These are phyloP conservation scores for Sarocladiaceae sp. DNA, from an alignment of 2,329 filamentous ascomycete genomes.

Conservation along the genomic window DNA sequence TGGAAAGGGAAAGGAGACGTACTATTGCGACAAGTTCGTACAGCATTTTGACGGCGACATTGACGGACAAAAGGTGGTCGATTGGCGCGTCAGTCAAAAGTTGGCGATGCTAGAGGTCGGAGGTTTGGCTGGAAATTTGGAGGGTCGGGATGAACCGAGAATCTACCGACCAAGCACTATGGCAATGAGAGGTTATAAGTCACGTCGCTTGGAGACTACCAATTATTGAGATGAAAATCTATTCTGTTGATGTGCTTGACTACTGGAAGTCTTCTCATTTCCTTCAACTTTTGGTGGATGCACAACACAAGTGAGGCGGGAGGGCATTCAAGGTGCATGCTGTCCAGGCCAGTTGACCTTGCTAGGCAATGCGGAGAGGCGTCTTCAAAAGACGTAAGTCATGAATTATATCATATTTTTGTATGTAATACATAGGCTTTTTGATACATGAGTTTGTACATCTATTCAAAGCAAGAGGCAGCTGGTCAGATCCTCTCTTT, in stretches of 20 bases:
- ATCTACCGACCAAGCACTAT: background rate
- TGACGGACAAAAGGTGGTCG: background rate
- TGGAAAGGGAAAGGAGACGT: conserved; percentile 27
- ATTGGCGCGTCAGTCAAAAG: background rate
- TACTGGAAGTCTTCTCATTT: too few relatives aligned
- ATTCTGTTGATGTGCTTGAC: too few relatives aligned
- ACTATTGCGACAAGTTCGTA: conserved; percentile 98
- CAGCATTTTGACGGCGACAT: conserved; percentile 60
- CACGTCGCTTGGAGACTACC: too few relatives aligned
- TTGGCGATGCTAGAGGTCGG: background rate
- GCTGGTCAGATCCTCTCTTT: conserved; percentile 37
- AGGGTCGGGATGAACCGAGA: background rate
- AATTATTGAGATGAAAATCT: too few relatives aligned
- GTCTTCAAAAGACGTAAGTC: background rate
- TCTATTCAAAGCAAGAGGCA: too few relatives aligned
- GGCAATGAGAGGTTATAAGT: background rate
- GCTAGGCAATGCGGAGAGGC: background rate
- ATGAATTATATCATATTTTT: background rate
- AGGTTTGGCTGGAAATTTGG: conserved; percentile 11
- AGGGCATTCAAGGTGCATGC: too few relatives aligned
- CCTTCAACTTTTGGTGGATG: too few relatives aligned
- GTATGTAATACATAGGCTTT: too few relatives aligned
- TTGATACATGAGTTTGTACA: too few relatives aligned
- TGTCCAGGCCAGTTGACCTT: too few relatives aligned
- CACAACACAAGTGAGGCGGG: too few relatives aligned